A percentile compares a stretch with the other conserved stretches of the same genome.
Conservation (phyloP, 2,329 filamentous ascomycete species). For the Penicillium griseofulvum region DNA sequence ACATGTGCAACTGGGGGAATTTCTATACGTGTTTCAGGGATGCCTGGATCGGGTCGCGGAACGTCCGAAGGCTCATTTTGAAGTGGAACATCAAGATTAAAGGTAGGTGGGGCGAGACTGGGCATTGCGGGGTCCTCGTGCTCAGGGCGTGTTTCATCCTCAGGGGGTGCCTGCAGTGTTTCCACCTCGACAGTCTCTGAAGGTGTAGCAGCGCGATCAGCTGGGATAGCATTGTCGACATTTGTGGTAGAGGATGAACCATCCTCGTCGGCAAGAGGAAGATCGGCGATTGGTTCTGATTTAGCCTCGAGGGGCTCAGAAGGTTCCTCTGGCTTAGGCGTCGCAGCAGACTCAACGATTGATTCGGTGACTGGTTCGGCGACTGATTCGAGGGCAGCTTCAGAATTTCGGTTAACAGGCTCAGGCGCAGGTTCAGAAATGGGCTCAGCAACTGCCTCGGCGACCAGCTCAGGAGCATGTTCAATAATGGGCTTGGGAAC, state of each 20-base stretch:
- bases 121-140: constrained; percentile 24
- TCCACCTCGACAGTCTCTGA: constrained; percentile 16
- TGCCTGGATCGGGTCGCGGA: constrained; percentile 21
- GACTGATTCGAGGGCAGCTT: neutral
- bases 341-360: neutral
- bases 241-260: constrained; percentile 18
- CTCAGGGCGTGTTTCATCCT: constrained; percentile 27
- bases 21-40: constrained; percentile 23
- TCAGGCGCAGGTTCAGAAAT: constrained; percentile 1
- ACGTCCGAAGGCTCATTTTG: constrained; percentile 23
- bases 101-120: constrained; percentile 32
- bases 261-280: constrained; percentile 17
- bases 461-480: constrained; percentile 10
- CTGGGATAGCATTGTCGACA: constrained; percentile 11
- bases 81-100: constrained; percentile 29
- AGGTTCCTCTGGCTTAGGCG: neutral
- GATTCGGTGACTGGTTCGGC: neutral
- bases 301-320: constrained; percentile 12
- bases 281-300: constrained; percentile 25
- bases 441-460: constrained; percentile 4
- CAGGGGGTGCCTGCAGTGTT: constrained; percentile 17
- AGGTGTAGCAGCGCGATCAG: constrained; percentile 10
- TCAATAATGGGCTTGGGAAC: constrained; percentile 7
- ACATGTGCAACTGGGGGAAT: constrained; percentile 15
- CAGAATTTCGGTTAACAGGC: neutral